Conservation (phyloP, 805 yeast genomes). For the Limtongozyma cylindracea region DNA sequence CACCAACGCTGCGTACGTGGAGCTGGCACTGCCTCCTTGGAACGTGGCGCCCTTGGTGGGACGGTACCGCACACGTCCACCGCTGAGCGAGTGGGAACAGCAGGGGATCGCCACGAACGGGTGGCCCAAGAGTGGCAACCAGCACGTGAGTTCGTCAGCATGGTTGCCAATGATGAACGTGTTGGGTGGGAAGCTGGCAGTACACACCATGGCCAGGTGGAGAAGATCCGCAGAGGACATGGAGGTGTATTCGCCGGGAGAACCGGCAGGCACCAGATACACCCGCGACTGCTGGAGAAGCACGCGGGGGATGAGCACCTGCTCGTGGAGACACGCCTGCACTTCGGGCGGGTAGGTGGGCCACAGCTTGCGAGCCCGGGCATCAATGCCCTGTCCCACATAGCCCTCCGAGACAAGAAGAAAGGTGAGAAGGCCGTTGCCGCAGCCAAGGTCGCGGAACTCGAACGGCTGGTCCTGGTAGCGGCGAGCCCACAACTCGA, state of each 20-base stretch:
- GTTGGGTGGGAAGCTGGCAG: slow-evolving; percentile 39
- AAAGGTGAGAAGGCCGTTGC: slow-evolving; percentile 71
- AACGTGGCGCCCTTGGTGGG: slow-evolving; percentile 1
- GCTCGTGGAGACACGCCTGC: slow-evolving; percentile 34
- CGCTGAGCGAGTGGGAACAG: slow-evolving; percentile 73
- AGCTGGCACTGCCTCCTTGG: slow-evolving; percentile 4
- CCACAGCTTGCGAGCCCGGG: slow-evolving; percentile 81
- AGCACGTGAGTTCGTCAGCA: slow-evolving; percentile 83
- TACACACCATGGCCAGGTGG: slow-evolving; percentile 20
- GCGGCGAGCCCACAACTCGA: slow-evolving; percentile 51
- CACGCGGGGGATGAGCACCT: slow-evolving; percentile 60
- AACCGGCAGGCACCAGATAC: slow-evolving; percentile 29
- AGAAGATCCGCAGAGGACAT: slow-evolving; percentile 28
- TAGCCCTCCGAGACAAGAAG: slow-evolving; percentile 60
- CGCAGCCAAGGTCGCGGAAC: slow-evolving; percentile 85
- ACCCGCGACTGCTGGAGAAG: slow-evolving; percentile 39
- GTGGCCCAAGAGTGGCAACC: slow-evolving; percentile 74
- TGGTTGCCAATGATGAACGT: slow-evolving; percentile 86
- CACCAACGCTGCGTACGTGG: slow-evolving; percentile 68
- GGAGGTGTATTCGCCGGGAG: slow-evolving; percentile 3
- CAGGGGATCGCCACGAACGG: slow-evolving; percentile 91
- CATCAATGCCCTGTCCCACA: slow-evolving; percentile 70
- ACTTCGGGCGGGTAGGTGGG: slow-evolving; percentile 40
- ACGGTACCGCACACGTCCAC: slow-evolving; percentile 42
- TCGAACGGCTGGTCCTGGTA: slow-evolving; percentile 20